These are phyloP conservation scores for Myxozyma sirexii DNA, from an alignment of 805 yeast genomes.

Conservation along the genomic window DNA sequence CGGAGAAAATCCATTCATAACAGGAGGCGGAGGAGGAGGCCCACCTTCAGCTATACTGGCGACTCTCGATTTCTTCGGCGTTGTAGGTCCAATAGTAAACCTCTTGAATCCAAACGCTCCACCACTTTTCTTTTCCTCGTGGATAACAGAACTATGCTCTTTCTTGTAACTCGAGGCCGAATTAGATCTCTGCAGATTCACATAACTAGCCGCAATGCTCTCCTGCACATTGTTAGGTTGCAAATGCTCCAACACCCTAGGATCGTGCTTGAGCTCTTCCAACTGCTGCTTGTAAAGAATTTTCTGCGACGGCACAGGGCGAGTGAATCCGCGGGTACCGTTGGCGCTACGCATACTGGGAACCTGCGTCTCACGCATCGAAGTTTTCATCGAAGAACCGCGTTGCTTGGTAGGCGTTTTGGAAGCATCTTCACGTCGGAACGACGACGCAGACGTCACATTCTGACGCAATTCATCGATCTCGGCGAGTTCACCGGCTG, in stretches of 20 bases:
- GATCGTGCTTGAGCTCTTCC: background rate
- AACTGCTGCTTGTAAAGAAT: background rate
- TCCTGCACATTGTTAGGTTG: constrained; percentile 1
- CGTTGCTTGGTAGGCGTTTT: constrained; percentile 3
- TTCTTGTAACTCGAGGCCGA: constrained; percentile 18
- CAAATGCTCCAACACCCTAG: constrained; percentile 6
- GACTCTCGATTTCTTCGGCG: constrained; percentile 2
- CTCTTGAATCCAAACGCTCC: constrained; percentile 15
- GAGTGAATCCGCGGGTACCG: constrained; percentile 4
- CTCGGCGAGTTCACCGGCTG: constrained; percentile 6
- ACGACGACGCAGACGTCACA: constrained; percentile 14
- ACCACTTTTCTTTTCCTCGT: background rate
- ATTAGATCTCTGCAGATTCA: constrained; percentile 3
- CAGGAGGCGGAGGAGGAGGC: background rate
- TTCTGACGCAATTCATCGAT: background rate
- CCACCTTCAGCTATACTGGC: background rate
- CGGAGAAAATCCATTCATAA: background rate
- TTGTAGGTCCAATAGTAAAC: constrained; percentile 3
- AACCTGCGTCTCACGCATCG: constrained; percentile 10
- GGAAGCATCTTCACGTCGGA: constrained; percentile 11
- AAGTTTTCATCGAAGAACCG: constrained; percentile 8
- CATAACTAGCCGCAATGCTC: background rate
- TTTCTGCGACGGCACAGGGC: background rate
- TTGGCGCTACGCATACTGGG: background rate
- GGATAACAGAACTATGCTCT: constrained; percentile 3